Conservation (phyloP, 441 rosid species). For the Adansonia rubrostipa region DNA sequence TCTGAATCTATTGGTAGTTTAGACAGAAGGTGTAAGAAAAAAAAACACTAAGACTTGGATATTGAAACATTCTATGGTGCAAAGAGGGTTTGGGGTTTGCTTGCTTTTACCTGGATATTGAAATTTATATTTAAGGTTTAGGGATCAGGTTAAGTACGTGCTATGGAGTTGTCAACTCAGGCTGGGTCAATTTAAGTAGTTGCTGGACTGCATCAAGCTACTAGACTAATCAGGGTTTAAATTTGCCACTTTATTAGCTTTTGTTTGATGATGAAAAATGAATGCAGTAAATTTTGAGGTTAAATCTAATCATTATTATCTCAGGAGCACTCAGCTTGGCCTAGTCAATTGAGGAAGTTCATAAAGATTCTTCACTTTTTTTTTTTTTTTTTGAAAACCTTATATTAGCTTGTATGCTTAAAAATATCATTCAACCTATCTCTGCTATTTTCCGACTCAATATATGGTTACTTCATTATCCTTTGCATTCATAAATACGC, state of each 20-base stretch:
- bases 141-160: not conserved
- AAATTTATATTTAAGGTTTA: slow-evolving; percentile 1
- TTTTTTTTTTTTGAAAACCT: not conserved
- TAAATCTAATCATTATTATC: not conserved
- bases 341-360: not conserved
- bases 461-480: not conserved
- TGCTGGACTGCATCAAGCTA: not conserved
- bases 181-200: not conserved
- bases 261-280: not conserved
- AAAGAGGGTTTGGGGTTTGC: not conserved
- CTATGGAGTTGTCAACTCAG: not conserved
- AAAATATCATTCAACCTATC: not conserved
- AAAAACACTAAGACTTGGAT: not conserved
- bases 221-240: not conserved
- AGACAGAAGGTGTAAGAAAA: not conserved
- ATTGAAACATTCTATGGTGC: not conserved
- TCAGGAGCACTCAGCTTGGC: not conserved
- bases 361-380: not conserved
- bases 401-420: not conserved
- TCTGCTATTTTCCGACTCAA: not conserved
- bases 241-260: not conserved
- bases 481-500: not conserved
- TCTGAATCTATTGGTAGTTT: not conserved
- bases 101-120: slow-evolving; percentile 12
- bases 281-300: not conserved